Base-by-base conservation (phyloP, 306 rosid genomes). In the Casuarina cunninghamiana region DNA sequence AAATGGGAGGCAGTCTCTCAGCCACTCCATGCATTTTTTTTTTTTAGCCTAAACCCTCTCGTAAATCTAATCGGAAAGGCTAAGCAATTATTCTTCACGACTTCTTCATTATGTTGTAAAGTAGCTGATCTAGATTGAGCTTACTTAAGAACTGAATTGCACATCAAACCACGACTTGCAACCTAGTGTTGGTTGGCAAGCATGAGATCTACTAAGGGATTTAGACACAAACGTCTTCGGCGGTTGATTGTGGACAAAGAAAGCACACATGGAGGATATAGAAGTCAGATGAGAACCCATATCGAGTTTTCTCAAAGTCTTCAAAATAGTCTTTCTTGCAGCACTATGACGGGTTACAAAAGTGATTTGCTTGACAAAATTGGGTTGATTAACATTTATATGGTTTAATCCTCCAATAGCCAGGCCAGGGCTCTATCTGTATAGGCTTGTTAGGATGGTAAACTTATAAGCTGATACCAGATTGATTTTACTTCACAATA, bases 41-140 rank as follows among this genome's bases (percentile, higher is more conserved):
- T 90, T 83, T 74, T 90, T 85, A 92, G 71, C 69, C 98, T 97
- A 74, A 88, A 94, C 50, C 98, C 98, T 84, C 98, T 87, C 0
- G 97, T 86, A 72, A 92, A 94, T 75, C 98, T 83, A 53, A 90
- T 48, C 37, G 97, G 95, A 86, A 92, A 94, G 77, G 91, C 89
- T 45, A 91, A 86, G 73, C 84, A 80, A 53, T 92, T 87, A 70
- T 49, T 87, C 77, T 58, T 85, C 8, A 78, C 16, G 53, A 88
- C 94, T 70, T 88, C 90, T 80, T 79, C 84, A 69, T 65, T 79
- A 62, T 88, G 96, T 83, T 88, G 96, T 0, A 85, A 44, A 82
- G 76, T 48, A 61, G 85, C 80, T 26, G 32, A 26, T 26, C 32
- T 26, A 26, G 32, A 1, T 26, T 26, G 32, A 26, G 32, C 32